Evolutionary conservation across 305 asterid species (phyloP).

Genomic region (Fraxinus paxiana): DNA sequence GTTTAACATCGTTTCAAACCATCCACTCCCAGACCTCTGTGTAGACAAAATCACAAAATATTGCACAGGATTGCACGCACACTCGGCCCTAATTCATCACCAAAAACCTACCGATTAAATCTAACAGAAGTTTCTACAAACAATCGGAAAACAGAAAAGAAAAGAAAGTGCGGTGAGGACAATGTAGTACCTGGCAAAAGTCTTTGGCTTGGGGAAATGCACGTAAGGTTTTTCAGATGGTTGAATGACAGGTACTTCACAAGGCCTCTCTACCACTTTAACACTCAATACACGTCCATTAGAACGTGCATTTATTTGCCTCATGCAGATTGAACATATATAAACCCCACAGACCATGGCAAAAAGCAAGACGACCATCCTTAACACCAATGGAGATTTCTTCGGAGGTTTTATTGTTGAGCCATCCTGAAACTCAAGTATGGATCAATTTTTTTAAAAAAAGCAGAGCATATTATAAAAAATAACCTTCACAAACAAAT

Average conservation of each 20-base stretch:
- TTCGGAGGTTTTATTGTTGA: constrained; percentile 46
- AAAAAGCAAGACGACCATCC: constrained; percentile 65
- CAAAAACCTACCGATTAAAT: constrained; percentile 9
- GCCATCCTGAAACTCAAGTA: constrained; percentile 54
- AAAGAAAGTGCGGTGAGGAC: constrained; percentile 3
- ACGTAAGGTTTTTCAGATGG: constrained; percentile 59
- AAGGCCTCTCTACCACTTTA: constrained; percentile 51
- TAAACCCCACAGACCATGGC: constrained; percentile 72
- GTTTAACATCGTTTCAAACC: constrained; percentile 88
- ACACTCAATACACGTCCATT: constrained; percentile 27
- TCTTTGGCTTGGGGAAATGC: constrained; percentile 73
- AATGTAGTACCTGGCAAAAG: constrained; percentile 61
- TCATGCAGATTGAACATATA: constrained; percentile 64
- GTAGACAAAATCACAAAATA: constrained; percentile 78
- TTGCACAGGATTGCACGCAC: constrained; percentile 82
- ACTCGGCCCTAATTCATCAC: constrained; percentile 46
- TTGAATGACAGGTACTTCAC: constrained; percentile 44
- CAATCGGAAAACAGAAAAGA: background rate
- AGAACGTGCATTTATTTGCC: constrained; percentile 48
- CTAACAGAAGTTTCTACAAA: background rate
- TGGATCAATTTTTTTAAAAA: background rate
- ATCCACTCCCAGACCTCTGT: constrained; percentile 97
- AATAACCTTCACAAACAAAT: background rate
- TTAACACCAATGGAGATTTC: constrained; percentile 57
- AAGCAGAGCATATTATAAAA: background rate